phyloP scores from a whole-genome alignment of 176 grass and related monocot species.

The Pontederia paniculata region DNA sequence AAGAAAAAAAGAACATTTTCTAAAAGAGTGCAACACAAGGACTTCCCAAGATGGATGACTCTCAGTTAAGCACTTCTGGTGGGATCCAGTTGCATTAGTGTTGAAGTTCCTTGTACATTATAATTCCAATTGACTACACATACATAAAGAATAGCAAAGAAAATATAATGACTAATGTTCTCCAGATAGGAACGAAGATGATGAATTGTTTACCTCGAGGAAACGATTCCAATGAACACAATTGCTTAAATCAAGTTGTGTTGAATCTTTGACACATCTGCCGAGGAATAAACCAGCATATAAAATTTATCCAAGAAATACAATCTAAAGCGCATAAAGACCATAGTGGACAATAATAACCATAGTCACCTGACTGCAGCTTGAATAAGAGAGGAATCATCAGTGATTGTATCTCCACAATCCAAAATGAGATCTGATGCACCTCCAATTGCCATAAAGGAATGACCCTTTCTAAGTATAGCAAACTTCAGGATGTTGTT shows the following conservation, averaged over 20 bases:
- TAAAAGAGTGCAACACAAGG: too few relatives aligned
- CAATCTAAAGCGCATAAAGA: not conserved
- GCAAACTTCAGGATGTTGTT: constrained; percentile 90
- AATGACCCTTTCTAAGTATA: constrained; percentile 69
- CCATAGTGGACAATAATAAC: not conserved
- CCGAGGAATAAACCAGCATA: constrained; percentile 19
- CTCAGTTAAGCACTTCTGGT: too few relatives aligned
- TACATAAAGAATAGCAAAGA: not conserved
- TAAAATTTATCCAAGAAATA: constrained; percentile 18
- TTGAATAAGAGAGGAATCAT: constrained; percentile 75
- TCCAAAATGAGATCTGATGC: constrained; percentile 65
- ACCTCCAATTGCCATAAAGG: constrained; percentile 78
- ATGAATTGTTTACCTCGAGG: constrained; percentile 58
- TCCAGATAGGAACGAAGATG: constrained; percentile 3
- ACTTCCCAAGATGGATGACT: too few relatives aligned
- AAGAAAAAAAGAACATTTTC: too few relatives aligned
- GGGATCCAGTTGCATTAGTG: too few relatives aligned
- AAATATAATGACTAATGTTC: not conserved
- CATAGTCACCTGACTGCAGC: constrained; percentile 79
- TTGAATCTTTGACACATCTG: constrained; percentile 71
- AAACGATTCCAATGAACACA: constrained; percentile 92
- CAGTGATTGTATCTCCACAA: constrained; percentile 50
- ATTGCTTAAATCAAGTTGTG: constrained; percentile 72
- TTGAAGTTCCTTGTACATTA: too few relatives aligned
- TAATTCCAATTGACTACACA: too few relatives aligned